Evolutionary conservation across 2,329 filamentous ascomycete species (phyloP), one percentile per base, ranked within the genome.

Genomic region (Trichocomaceae sp.): DNA sequence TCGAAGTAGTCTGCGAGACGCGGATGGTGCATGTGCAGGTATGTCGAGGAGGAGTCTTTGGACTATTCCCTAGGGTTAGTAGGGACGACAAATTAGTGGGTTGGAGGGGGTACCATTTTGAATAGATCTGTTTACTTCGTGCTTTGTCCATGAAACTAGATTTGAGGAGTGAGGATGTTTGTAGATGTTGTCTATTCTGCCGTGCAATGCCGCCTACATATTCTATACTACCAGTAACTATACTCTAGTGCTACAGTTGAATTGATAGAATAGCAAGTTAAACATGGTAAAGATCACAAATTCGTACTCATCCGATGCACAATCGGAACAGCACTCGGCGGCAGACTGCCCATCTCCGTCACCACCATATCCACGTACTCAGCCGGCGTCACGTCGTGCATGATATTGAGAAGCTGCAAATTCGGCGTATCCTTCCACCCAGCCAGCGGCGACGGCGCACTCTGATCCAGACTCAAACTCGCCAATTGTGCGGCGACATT

Each of bases 331-430:
- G 90, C 90, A 63, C 87, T 91, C 0, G 90, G 88, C 50, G 90
- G 88, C 59, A 95, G 81, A 64, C 84, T 88, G 42, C 92, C 93
- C 67, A 92, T 85, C 74, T 99, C 93, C 2, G 90, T 96, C 49
- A 97, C 84, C 41, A 99, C 86, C 71, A 91, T 87, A 39, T 88
- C 86, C 60, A 97, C 85, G 65, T 90, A 91, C 63, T 89, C 86
- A 3, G 89, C 88, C 13, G 86, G 87, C 1, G 93, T 99, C 47
- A 92, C 88, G 69, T 99, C 93, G 67, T 95, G 96, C 72, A 97
- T 83, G 57, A 96, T 79, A 66, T 87, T 87, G 59, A 85, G 72
- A 39, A 86, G 74, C 65, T 85, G 82, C 56, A 87, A 68, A 55
- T 80, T 80, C 26, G 76, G 75, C 44, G 80, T 76, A n/a, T 84